Percentiles rank a stretch among this genome's conserved stretches.
Evolutionary conservation across 2,329 filamentous ascomycete species (phyloP).

Genomic region (Ceratocystis cacaofunesta): DNA sequence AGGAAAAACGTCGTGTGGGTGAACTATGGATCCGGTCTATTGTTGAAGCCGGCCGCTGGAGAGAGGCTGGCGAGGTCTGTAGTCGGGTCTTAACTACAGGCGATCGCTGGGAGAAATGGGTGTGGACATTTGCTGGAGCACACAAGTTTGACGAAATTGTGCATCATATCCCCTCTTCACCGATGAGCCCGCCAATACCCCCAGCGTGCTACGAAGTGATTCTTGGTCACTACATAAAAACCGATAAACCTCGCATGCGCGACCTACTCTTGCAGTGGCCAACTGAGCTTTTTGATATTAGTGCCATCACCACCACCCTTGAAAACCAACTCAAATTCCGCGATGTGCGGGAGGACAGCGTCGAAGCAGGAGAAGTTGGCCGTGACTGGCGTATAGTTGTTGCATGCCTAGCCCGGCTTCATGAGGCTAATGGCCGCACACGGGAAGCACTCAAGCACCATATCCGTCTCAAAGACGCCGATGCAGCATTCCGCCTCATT

Average conservation of each 20-base stretch:
- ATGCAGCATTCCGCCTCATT: slow-evolving; percentile 75
- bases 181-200: slow-evolving; percentile 65
- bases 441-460: slow-evolving; percentile 78
- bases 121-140: slow-evolving; percentile 77
- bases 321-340: slow-evolving; percentile 68
- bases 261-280: slow-evolving; percentile 74
- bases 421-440: slow-evolving; percentile 65
- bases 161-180: slow-evolving; percentile 60
- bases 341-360: slow-evolving; percentile 58
- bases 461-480: slow-evolving; percentile 80
- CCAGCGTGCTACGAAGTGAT: slow-evolving; percentile 78
- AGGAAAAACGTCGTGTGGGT: slow-evolving; percentile 79
- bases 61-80: slow-evolving; percentile 61
- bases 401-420: slow-evolving; percentile 69
- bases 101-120: slow-evolving; percentile 86
- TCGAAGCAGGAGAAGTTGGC: slow-evolving; percentile 57
- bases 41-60: slow-evolving; percentile 60
- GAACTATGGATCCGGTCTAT: slow-evolving; percentile 88
- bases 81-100: slow-evolving; percentile 69
- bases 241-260: slow-evolving; percentile 59
- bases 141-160: slow-evolving; percentile 83
- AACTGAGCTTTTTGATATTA: slow-evolving; percentile 66
- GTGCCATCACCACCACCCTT: slow-evolving; percentile 59
- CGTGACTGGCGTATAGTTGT: slow-evolving; percentile 83
- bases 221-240: slow-evolving; percentile 73